phyloP scores from a whole-genome alignment of 2,329 filamentous ascomycete species.

The Dactylellina cionopaga region DNA sequence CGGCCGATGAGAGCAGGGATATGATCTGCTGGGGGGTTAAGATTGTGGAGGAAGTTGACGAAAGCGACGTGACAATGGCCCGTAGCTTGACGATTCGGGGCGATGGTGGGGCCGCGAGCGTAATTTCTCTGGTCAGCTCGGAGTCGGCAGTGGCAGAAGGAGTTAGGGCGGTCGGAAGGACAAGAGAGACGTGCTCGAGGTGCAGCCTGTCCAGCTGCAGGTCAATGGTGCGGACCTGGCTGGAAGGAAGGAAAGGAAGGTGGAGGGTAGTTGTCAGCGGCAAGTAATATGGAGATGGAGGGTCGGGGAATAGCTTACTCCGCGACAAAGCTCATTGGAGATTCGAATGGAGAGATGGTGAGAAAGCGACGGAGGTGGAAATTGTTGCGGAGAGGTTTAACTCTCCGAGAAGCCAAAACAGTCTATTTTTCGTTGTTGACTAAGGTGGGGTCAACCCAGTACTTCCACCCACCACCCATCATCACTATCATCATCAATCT shows the following conservation, averaged over 20 bases:
- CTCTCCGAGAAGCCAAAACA: too few species aligned
- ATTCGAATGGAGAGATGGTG: background rate
- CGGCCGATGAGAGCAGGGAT: constrained; percentile 71
- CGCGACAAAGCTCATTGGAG: constrained; percentile 52
- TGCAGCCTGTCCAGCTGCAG: constrained; percentile 73
- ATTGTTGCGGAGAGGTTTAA: background rate
- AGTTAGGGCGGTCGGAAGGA: constrained; percentile 54
- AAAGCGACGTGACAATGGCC: constrained; percentile 75
- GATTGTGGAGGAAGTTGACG: constrained; percentile 73
- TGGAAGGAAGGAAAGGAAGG: constrained; percentile 56
- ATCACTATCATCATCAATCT: too few species aligned
- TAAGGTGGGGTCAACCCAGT: too few species aligned
- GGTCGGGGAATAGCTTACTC: constrained; percentile 39
- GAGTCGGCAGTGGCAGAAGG: constrained; percentile 55
- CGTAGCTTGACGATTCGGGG: constrained; percentile 71
- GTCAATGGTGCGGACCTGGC: constrained; percentile 72
- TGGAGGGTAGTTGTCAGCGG: background rate
- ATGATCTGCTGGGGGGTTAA: constrained; percentile 71
- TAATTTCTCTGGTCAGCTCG: constrained; percentile 58
- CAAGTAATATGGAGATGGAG: background rate
- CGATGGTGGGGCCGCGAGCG: constrained; percentile 63
- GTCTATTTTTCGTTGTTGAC: too few species aligned
- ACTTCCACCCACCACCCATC: too few species aligned
- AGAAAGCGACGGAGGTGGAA: background rate
- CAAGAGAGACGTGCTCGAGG: constrained; percentile 58